Base-by-base conservation (phyloP, 352 stramenopile genomes). In the Phytophthora brassicae region DNA sequence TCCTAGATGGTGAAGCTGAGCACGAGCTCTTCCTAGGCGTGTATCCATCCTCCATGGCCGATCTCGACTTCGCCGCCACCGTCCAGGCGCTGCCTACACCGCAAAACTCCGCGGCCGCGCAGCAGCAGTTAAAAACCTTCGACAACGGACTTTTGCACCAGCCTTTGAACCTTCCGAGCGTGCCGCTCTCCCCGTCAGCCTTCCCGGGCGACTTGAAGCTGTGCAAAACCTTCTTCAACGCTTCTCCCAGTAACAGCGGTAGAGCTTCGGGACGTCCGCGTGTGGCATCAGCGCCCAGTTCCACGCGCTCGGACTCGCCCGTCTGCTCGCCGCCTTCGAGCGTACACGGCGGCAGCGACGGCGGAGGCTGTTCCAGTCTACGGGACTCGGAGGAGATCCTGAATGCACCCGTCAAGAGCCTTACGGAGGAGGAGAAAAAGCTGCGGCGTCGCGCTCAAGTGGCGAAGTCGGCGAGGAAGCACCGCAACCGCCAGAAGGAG, bases 341-440 rank as follows among this genome's bases (percentile, higher is more conserved):
- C 36, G 53, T 73, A 4, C 65, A 78, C 12, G 59, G 56, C 17
- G 66, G 66, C 23, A 83, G 75, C 24, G 72, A 81, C 22, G 58
- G 47, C 19, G 52, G 58, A 3, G 9, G 47, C 5, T 45, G 41
- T 35, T 49, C 45, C 38, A 58, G 60, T 20, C 36, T 81, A 22
- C 71, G 68, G 23, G 79, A 90, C 68, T 87, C 79, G 50, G 81
- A 93, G 53, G 82, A 90, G 51, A 87, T 93, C 61, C 56, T 93
- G n/a, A 88, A 86, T 20, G 81, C 81, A 38, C 84, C 84, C 2
- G 81, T 93, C 2, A 90, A 89, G 65, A 89, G 74, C 46, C 72
- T 93, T n/a, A 93, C 74, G 0, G 84, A 93, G 57, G 80, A 93
- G 41, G 84, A 93, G 55, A 93, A 93, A 56, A 93, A 93, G 66